Conservation (phyloP, 352 stramenopile genomes). For the Phytopythium oedochilum region DNA sequence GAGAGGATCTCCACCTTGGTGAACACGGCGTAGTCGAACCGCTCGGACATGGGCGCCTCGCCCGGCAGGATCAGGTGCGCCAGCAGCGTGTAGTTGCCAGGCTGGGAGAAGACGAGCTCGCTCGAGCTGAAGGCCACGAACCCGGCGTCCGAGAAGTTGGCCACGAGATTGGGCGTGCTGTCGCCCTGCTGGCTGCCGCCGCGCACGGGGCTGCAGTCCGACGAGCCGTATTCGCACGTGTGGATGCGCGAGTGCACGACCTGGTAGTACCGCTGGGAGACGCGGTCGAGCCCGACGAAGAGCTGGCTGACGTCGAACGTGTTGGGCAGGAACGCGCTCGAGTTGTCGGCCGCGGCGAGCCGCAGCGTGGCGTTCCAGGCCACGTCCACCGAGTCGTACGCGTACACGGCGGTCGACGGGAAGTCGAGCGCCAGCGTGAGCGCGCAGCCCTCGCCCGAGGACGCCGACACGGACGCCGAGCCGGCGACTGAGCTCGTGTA, state of each 20-base stretch:
- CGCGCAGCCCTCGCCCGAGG: conserved; percentile 43
- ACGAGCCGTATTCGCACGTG: conserved; percentile 27
- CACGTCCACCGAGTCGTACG: conserved; percentile 50
- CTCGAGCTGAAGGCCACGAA: conserved; percentile 44
- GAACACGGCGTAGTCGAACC: conserved; percentile 69
- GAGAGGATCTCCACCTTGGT: conserved; percentile 33
- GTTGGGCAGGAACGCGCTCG: conserved; percentile 28
- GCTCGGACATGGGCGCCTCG: conserved; percentile 23
- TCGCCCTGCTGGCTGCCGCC: conserved; percentile 29
- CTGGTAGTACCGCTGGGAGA: conserved; percentile 49
- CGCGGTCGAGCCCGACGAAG: conserved; percentile 35
- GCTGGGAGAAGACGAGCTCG: conserved; percentile 41
- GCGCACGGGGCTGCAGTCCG: conserved; percentile 54
- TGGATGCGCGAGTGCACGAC: conserved; percentile 53
- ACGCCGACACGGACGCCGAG: conserved; percentile 27
- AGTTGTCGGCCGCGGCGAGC: conserved; percentile 13
- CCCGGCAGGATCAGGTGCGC: conserved; percentile 63
- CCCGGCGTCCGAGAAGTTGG: conserved; percentile 49
- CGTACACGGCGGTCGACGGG: conserved; percentile 36
- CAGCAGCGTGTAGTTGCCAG: conserved; percentile 49
- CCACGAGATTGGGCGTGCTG: conserved; percentile 43
- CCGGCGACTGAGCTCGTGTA: conserved; percentile 43
- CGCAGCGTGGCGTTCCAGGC: conserved; percentile 65
- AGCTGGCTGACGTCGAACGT: conserved; percentile 40
- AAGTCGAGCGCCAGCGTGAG: conserved; percentile 43